Evolutionary conservation across 441 rosid species (phyloP).

Genomic region (Populus hybrid): DNA sequence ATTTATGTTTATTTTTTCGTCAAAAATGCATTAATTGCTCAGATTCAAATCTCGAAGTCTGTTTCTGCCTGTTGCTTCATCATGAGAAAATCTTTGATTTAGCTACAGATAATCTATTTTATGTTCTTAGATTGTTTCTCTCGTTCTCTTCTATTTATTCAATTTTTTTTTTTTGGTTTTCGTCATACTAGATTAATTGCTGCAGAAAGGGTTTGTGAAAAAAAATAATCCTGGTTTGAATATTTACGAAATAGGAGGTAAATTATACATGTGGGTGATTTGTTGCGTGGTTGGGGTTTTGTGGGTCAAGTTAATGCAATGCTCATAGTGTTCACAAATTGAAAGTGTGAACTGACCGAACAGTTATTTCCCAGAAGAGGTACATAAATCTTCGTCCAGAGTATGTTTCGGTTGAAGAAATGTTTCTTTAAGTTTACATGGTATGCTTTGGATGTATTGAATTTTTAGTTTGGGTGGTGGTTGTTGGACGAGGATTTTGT

Average conservation of each 20-base stretch:
- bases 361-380: constrained; percentile 1
- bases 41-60: not conserved
- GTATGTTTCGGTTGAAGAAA: constrained; percentile 10
- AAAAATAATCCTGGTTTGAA: not conserved
- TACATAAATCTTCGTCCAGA: constrained; percentile 3
- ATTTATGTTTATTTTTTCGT: not conserved
- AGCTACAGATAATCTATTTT: not conserved
- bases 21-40: not conserved
- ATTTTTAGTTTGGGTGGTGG: constrained; percentile 14
- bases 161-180: too few relatives aligned
- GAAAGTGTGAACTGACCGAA: not conserved
- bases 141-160: not conserved
- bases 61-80: not conserved
- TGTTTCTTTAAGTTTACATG: constrained; percentile 8
- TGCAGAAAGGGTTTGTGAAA: not conserved
- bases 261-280: not conserved
- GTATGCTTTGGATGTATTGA: constrained; percentile 15
- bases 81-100: not conserved
- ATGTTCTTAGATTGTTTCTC: not conserved
- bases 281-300: constrained; percentile 2
- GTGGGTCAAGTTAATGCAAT: not conserved
- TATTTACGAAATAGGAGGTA: not conserved
- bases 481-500: constrained; percentile 14
- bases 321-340: not conserved
- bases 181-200: not conserved